Conservation (phyloP, 257 asterid species). For the Linderniella brevidens region DNA sequence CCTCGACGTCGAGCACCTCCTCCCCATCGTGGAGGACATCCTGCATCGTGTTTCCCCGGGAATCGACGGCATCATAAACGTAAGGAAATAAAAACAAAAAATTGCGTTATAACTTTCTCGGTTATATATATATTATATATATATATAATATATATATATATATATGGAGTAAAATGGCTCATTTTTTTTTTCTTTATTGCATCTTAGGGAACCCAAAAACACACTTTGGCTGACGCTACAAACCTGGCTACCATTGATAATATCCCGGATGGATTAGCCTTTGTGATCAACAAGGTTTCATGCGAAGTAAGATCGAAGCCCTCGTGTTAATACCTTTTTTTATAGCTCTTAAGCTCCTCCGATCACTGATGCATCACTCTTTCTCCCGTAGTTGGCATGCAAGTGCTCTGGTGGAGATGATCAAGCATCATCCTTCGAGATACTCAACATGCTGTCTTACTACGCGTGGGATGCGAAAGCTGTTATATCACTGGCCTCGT, state of each 20-base stretch:
- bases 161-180: neutral
- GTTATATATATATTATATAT: too few relatives aligned
- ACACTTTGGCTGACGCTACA: conserved; percentile 19
- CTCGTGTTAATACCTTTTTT: neutral
- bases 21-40: conserved; percentile 30
- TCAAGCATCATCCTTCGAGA: conserved; percentile 34
- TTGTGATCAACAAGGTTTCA: conserved; percentile 35
- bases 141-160: too few relatives aligned
- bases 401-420: conserved; percentile 47
- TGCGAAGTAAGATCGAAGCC: conserved; percentile 30
- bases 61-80: conserved; percentile 31
- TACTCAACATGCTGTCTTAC: conserved; percentile 37
- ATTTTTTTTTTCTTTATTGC: neutral
- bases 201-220: conserved; percentile 28
- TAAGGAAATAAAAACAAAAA: conserved; percentile 6
- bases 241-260: conserved; percentile 23
- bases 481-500: conserved; percentile 40
- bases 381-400: conserved; percentile 45
- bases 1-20: conserved; percentile 33
- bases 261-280: conserved; percentile 29
- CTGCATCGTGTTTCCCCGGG: conserved; percentile 43
- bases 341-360: neutral
- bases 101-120: too few relatives aligned
- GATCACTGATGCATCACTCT: neutral
- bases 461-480: conserved; percentile 70